phyloP scores from a whole-genome alignment of 345 rosid genomes.

The Carallia pectinifolia region DNA sequence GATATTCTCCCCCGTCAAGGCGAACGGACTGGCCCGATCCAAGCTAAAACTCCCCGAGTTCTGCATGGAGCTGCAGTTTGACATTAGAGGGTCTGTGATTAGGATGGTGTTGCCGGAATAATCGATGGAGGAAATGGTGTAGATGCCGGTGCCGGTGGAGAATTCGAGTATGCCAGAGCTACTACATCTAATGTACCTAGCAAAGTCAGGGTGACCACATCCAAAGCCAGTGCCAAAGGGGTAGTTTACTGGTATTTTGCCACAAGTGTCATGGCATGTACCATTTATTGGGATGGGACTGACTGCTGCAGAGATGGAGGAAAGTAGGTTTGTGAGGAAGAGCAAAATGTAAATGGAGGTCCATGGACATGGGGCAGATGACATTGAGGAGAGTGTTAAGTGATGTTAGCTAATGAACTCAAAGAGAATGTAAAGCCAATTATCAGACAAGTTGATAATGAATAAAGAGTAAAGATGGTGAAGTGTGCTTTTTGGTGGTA shows the following conservation, averaged over 20 bases:
- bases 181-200: conserved; percentile 49
- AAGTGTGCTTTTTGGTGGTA: conserved; percentile 28
- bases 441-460: conserved; percentile 3
- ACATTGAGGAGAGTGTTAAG: conserved; percentile 32
- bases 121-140: conserved; percentile 51
- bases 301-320: conserved; percentile 22
- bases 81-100: conserved; percentile 56
- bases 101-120: conserved; percentile 39
- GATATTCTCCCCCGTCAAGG: conserved; percentile 42
- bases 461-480: conserved; percentile 1
- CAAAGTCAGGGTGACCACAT: conserved; percentile 55
- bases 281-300: conserved; percentile 28
- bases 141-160: conserved; percentile 51
- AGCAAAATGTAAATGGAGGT: conserved; percentile 29
- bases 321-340: conserved; percentile 15
- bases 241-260: conserved; percentile 44
- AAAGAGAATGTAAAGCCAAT: not conserved
- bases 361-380: conserved; percentile 22
- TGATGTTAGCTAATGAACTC: not conserved
- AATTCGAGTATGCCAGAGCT: conserved; percentile 46
- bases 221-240: conserved; percentile 57
- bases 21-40: conserved; percentile 53
- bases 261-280: conserved; percentile 45
- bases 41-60: conserved; percentile 61
- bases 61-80: conserved; percentile 65